phyloP scores from a whole-genome alignment of 306 rosid species.

The Gastrolobium villosum region DNA sequence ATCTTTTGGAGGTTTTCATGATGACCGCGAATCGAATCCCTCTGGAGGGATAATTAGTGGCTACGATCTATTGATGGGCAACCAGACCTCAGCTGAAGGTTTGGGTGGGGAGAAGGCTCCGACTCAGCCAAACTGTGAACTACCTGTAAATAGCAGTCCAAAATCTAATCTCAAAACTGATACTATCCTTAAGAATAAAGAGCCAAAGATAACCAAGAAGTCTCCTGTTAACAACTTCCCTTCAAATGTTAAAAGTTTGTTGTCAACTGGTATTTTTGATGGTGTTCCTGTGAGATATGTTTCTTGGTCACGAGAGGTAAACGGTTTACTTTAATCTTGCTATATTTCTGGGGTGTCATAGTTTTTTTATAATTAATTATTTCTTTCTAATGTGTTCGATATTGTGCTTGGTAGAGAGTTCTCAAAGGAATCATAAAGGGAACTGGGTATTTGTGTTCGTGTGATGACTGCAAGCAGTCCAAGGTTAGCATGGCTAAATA shows the following conservation, averaged over 20 bases:
- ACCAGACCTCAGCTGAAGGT: slow-evolving; percentile 66
- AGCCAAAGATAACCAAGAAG: slow-evolving; percentile 77
- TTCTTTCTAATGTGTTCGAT: slow-evolving; percentile 30
- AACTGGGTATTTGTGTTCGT: slow-evolving; percentile 90
- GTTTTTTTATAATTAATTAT: not conserved
- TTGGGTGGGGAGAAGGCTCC: slow-evolving; percentile 66
- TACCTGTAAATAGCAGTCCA: slow-evolving; percentile 56
- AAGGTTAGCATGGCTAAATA: slow-evolving; percentile 66
- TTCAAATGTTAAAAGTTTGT: slow-evolving; percentile 93
- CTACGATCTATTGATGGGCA: slow-evolving; percentile 70
- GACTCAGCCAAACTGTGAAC: slow-evolving; percentile 56
- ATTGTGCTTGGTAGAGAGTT: slow-evolving; percentile 67
- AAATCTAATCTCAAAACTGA: slow-evolving; percentile 60
- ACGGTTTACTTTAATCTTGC: slow-evolving; percentile 26
- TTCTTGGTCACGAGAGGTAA: slow-evolving; percentile 95
- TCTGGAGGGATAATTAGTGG: slow-evolving; percentile 72
- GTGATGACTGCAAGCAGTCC: slow-evolving; percentile 75
- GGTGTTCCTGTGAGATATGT: slow-evolving; percentile 92
- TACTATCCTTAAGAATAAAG: slow-evolving; percentile 63
- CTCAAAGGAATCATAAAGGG: slow-evolving; percentile 85
- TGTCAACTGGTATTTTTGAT: slow-evolving; percentile 94
- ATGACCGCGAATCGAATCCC: slow-evolving; percentile 64
- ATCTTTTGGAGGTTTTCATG: slow-evolving; percentile 79
- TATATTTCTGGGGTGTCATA: slow-evolving; percentile 39
- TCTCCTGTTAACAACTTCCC: slow-evolving; percentile 89